A percentile compares a stretch with the other conserved stretches of the same genome.
phyloP scores from a whole-genome alignment of 306 rosid species.

The Senna siamea region DNA sequence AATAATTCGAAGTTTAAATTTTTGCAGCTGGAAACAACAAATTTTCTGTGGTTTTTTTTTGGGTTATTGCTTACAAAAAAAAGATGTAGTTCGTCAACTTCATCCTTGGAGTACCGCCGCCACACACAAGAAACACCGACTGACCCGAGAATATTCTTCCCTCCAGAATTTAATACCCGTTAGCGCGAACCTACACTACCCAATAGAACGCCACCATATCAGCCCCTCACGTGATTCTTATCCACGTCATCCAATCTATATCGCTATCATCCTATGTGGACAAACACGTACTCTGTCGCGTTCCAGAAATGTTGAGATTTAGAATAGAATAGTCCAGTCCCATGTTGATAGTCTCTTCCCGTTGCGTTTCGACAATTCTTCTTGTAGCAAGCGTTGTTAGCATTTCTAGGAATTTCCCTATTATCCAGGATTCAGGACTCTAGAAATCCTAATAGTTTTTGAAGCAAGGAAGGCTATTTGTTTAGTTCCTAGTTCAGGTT shows the following conservation, averaged over 20 bases:
- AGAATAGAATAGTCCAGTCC: background rate
- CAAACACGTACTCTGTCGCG: slow-evolving; percentile 13
- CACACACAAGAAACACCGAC: background rate
- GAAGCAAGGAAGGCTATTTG: background rate
- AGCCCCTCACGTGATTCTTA: slow-evolving; percentile 24
- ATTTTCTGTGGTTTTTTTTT: no score
- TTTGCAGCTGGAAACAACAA: no score
- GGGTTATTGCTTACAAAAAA: no score
- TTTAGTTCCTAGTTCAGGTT: background rate
- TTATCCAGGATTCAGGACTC: background rate
- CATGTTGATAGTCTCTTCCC: no score
- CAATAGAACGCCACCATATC: slow-evolving; percentile 33
- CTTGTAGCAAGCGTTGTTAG: background rate
- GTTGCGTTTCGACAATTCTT: no score
- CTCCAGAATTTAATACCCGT: slow-evolving; percentile 35
- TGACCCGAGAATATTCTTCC: slow-evolving; percentile 44
- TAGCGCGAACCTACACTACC: slow-evolving; percentile 1
- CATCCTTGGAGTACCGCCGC: background rate
- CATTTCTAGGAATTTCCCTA: background rate
- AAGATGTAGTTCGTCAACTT: background rate
- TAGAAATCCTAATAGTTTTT: background rate
- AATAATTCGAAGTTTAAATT: no score
- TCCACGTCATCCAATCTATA: slow-evolving; percentile 23
- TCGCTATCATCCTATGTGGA: slow-evolving; percentile 49
- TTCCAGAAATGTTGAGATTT: slow-evolving; percentile 40